These are phyloP conservation scores for maize (Zea mays) DNA, from an alignment of 176 grass and related monocot genomes.

Conservation along the genomic window DNA sequence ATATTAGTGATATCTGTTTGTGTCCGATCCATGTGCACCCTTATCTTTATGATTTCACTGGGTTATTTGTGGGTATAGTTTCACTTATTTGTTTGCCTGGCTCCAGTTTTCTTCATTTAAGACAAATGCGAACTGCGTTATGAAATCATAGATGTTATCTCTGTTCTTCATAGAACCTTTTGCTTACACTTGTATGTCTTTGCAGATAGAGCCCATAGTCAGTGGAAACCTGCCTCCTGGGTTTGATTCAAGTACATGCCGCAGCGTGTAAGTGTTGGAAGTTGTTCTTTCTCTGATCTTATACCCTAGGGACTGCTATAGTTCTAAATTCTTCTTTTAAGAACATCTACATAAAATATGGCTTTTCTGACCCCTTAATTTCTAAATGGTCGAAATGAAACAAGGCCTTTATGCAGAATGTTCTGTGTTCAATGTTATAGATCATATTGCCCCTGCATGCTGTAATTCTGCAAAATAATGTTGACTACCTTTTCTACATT, in stretches of 20 bases:
- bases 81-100: slow-evolving; percentile 23
- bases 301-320: slow-evolving; percentile 4
- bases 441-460: slow-evolving; percentile 15
- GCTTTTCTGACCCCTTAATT: neutral
- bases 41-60: no score
- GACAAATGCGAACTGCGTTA: neutral
- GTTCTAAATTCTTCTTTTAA: slow-evolving; percentile 10
- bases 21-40: no score
- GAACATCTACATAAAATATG: slow-evolving; percentile 1
- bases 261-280: slow-evolving; percentile 87
- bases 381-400: slow-evolving; percentile 20
- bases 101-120: neutral
- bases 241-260: slow-evolving; percentile 96
- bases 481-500: slow-evolving; percentile 4
- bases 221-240: slow-evolving; percentile 98
- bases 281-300: slow-evolving; percentile 34
- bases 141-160: slow-evolving; percentile 22
- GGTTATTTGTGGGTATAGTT: no score
- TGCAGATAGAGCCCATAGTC: slow-evolving; percentile 92
- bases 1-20: no score
- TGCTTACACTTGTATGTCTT: slow-evolving; percentile 61
- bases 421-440: neutral
- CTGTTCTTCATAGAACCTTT: neutral
- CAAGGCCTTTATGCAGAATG: neutral
- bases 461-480: neutral